Conservation (phyloP, 2,329 filamentous ascomycete species). For the Ascochyta rabiei region DNA sequence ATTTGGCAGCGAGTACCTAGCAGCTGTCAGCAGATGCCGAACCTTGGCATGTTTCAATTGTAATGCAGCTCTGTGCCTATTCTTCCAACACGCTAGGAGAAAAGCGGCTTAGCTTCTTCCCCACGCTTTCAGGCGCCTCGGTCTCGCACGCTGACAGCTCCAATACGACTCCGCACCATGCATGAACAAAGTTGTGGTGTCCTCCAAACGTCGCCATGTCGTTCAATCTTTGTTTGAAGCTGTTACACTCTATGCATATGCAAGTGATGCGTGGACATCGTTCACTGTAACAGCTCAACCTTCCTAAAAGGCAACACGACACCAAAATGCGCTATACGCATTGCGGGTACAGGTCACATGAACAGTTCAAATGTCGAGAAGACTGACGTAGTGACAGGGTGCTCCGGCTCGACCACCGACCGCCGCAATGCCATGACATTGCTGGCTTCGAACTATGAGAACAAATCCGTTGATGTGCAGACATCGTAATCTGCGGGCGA, state of each 20-base stretch:
- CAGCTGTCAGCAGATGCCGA: too few relatives aligned
- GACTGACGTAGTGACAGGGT: conserved; percentile 22
- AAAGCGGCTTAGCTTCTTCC: conserved; percentile 8
- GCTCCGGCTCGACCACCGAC: conserved; percentile 41
- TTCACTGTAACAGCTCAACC: neutral
- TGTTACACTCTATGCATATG: neutral
- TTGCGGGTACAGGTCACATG: conserved; percentile 23
- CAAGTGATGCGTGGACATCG: neutral
- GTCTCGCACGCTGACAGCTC: conserved; percentile 19
- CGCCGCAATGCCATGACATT: conserved; percentile 41
- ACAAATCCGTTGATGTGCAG: conserved; percentile 46
- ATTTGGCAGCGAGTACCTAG: too few relatives aligned
- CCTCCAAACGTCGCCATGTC: conserved; percentile 19
- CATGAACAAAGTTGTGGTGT: neutral
- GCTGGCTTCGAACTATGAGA: conserved; percentile 34
- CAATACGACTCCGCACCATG: conserved; percentile 24
- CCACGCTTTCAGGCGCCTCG: conserved; percentile 13
- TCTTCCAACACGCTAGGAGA: neutral
- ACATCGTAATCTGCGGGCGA: conserved; percentile 54
- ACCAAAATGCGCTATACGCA: conserved; percentile 24
- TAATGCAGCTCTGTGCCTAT: too few relatives aligned
- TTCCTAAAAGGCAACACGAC: conserved; percentile 24
- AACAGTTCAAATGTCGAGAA: neutral
- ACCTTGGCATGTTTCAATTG: too few relatives aligned
- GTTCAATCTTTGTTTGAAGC: neutral